phyloP scores from a whole-genome alignment of 352 stramenopile species.

The Aphanomyces euteiches region DNA sequence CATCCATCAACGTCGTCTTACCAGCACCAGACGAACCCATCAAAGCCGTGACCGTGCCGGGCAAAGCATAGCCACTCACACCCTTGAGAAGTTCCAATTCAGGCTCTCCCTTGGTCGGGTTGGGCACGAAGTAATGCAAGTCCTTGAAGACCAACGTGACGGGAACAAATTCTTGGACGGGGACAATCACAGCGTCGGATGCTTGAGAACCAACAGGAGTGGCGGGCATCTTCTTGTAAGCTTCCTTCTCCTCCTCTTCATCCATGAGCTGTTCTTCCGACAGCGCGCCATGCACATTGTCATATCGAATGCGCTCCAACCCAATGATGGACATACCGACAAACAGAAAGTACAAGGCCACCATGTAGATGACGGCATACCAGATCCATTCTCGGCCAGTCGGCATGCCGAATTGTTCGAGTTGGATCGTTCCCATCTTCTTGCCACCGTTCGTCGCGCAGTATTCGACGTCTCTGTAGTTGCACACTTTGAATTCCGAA shows the following conservation, averaged over 20 bases:
- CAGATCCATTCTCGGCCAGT: constrained; percentile 56
- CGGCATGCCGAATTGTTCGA: constrained; percentile 51
- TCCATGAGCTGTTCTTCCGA: constrained; percentile 27
- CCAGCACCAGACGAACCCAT: constrained; percentile 81
- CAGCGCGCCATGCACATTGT: constrained; percentile 29
- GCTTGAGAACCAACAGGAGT: constrained; percentile 6
- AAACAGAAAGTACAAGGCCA: constrained; percentile 42
- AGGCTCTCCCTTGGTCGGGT: constrained; percentile 38
- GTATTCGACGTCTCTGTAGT: constrained; percentile 30
- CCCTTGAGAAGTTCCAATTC: constrained; percentile 79
- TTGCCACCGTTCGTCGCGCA: constrained; percentile 36
- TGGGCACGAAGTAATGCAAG: constrained; percentile 42
- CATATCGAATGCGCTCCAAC: constrained; percentile 44
- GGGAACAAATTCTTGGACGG: background rate
- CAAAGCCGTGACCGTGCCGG: constrained; percentile 83
- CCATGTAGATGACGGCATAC: constrained; percentile 59
- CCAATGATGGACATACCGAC: constrained; percentile 41
- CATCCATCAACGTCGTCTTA: constrained; percentile 89
- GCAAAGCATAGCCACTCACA: constrained; percentile 65
- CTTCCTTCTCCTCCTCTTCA: background rate
- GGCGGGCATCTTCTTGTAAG: background rate
- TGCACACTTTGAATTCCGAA: constrained; percentile 17
- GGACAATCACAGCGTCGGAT: background rate
- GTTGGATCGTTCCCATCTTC: constrained; percentile 43
- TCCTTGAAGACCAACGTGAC: constrained; percentile 28